Base-by-base conservation (phyloP, 805 yeast species). In the Saccharomycopsis sp. region DNA sequence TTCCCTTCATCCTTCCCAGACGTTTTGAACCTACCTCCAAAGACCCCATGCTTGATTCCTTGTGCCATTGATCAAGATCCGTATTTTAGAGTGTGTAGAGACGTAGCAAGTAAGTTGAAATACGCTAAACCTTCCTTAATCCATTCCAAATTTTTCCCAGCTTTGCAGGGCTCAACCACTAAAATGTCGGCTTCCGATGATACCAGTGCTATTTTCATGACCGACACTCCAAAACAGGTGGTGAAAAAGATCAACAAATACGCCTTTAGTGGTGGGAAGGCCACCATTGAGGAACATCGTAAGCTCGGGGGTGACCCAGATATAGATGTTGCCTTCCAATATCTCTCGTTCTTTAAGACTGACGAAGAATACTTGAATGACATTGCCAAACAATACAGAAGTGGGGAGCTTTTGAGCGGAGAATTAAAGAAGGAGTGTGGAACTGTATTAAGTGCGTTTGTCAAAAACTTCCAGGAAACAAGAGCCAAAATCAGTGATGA, bases 1-100 rank as follows among this genome's bases (percentile, higher is more conserved):
- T 93, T 94, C 77, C 96, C 97, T 60, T 88, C 93, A 54, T 89
- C 97, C 14, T 94, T 89, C 81, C 99, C 98, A 1, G 96, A 86
- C 63, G 87, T 94, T 23, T 81, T 94, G 66, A 97, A 89, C 3
- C 74, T 86, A 67, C 89, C 96, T 52, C 77, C 85, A 54, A 94
- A 92, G 76, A 90, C 97, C 0, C 98, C 97, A 62, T 90, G 97
- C 73, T 78, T 94, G 72, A 94, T 94, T 72, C 99, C 99, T 47
- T 94, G 99, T 79, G 99, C 99, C 53, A 94, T 94, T 70, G 99
- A 94, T 72, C 99, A 93, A 78, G 99, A 94, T 73, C 98, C 99
- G 34, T 94, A 94, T 73, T 94, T 94, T 78, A 82, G 99, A 74
- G 96, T 94, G 22, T 89, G 97, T 73, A 82, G 99, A 75, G 99